Evolutionary conservation across 164 flowering plant genomes (phyloP), one percentile per base, ranked within the genome.

Genomic region (Houttuynia cordata): DNA sequence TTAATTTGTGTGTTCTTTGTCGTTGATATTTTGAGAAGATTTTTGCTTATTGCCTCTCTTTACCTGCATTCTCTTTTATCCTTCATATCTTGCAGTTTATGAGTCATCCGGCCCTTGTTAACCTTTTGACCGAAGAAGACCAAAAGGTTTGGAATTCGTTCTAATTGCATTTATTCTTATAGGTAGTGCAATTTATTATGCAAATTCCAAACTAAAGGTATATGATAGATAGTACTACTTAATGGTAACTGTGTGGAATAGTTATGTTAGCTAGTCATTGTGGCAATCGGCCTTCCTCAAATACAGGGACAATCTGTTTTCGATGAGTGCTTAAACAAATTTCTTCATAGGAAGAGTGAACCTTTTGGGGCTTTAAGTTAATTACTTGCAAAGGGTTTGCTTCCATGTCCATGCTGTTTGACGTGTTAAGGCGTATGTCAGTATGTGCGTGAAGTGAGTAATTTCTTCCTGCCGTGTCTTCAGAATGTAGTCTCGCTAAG

Each of bases 51-150:
- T 30, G 40, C 24, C 62, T 39, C 39, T 23, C 18, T 63, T 17
- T 10, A 19, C 10, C 17, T 23, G n/a, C n/a, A n/a, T 54, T 12
- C 17, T 45, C 49, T 14, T 45, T 45, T 45, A 45, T 45, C 49
- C 34, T 70, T 72, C 72, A 78, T 45, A 45, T 45, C 49, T 19
- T 70, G 74, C 72, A 78, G 83, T 72, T 80, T 59, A 25, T 73
- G 62, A 78, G 81, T 59, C 81, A 78, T 69, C 80, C 81, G 39
- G 76, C 75, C 25, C 81, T 80, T 30, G 61, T 74, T 52, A 80
- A 80, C 55, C 70, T 75, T 63, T 67, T 80, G 70, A 80, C 24
- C 22, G 75, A 72, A 61, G 77, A 78, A 57, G 81, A 80, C 60
- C 75, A 78, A 63, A 78, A 75, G 81, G 83, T 77, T 63, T 67